Conservation (phyloP, 371 early-diverging fungal genomes). For the Nosema granulosis region DNA sequence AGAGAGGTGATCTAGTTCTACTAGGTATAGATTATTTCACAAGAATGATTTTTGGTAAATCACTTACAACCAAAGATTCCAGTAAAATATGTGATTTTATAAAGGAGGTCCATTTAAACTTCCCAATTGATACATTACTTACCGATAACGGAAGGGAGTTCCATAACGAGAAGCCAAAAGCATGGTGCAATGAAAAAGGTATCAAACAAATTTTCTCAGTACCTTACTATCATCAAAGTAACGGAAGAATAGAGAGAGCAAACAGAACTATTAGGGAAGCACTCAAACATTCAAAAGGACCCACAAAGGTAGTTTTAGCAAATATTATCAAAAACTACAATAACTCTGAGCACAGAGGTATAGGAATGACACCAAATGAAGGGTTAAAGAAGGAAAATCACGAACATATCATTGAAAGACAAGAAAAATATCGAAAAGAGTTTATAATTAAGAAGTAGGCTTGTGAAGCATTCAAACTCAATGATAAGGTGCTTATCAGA, state of each 20-base stretch:
- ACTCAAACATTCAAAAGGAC: background rate
- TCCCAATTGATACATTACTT: no score
- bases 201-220: background rate
- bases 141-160: constrained; percentile 48
- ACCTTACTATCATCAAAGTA: background rate
- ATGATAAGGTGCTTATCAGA: background rate
- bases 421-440: no score
- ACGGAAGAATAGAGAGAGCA: background rate
- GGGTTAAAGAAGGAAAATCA: no score
- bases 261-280: constrained; percentile 14
- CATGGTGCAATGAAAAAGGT: background rate
- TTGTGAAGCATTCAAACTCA: no score
- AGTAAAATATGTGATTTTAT: no score
- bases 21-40: constrained; percentile 30
- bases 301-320: no score
- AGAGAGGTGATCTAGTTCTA: constrained; percentile 3
- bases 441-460: no score
- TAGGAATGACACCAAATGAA: constrained; percentile 17
- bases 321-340: no score
- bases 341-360: background rate
- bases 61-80: no score
- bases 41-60: constrained; percentile 2
- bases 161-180: background rate
- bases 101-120: no score
- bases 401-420: no score